Evolutionary conservation across 345 rosid genomes (phyloP), one percentile per base, ranked within the genome.

Genomic region (Lumnitzera racemosa): DNA sequence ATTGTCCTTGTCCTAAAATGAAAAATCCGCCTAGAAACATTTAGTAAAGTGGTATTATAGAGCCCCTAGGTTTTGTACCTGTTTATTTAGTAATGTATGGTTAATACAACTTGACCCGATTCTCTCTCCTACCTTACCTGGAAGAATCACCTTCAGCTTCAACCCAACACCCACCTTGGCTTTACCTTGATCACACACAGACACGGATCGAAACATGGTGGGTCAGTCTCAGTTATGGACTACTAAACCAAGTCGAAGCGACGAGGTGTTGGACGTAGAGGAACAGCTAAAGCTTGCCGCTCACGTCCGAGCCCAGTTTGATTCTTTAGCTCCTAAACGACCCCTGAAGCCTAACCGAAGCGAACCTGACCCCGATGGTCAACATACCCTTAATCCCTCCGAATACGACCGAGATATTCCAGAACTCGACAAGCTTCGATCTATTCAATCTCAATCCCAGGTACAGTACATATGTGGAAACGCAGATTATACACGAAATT

Each of bases 191-290:
- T 46, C 49, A 5, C 10, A 15, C 14, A 12, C 14, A 15, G 15
- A 49, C 27, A 41, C 50, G 24, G 47, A 13, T 5, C 24, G 24
- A 27, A 58, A 12, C 29, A 72, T 66, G 79, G 69, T 49, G 57
- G 79, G 67, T 3, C 74, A 59, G 16, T 12, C 49, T 15, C n/a
- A 13, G 82, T 73, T 57, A 3, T 29, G 36, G 66, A 70, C 56
- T 71, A 58, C 72, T 20, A 86, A 89, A 69, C 96, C 96, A 57
- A 76, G 94, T 80, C 73, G 95, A 70, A 89, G 95, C 78, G 96
- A 89, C 67, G 87, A 89, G 63, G 73, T 82, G 49, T 10, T 74
- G 70, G 88, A 81, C 27, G 76, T 70, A 5, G 77, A 72, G 62
- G 67, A 75, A 11, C 95, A 82, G 58, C 66, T 82, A 25, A 59